Evolutionary conservation across 2,329 filamentous ascomycete genomes (phyloP).

Genomic region (Trichoderma sp.): DNA sequence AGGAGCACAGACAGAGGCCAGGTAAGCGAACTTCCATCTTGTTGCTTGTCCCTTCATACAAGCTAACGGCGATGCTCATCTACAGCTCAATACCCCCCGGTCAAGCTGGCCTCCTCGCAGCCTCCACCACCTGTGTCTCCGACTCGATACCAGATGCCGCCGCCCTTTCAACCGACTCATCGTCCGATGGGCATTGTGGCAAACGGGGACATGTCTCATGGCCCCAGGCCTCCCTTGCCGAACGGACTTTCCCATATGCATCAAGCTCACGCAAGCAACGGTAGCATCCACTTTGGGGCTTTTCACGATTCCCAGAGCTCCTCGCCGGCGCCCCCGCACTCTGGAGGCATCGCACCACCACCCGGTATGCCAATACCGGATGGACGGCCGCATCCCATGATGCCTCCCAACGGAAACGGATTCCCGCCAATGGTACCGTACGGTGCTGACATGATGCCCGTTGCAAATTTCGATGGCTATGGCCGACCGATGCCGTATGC

Average conservation of each 20-base stretch:
- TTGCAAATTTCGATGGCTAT: conserved; percentile 43
- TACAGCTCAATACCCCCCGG: conserved; percentile 18
- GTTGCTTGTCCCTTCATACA: not conserved
- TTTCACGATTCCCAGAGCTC: conserved; percentile 59
- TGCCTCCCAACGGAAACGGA: conserved; percentile 38
- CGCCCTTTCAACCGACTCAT: conserved; percentile 45
- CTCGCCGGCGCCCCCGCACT: conserved; percentile 57
- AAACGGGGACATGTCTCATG: conserved; percentile 41
- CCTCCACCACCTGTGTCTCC: conserved; percentile 41
- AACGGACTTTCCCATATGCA: conserved; percentile 46
- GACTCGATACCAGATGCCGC: conserved; percentile 48
- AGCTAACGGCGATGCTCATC: not conserved
- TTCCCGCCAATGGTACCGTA: conserved; percentile 46
- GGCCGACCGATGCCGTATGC: conserved; percentile 44
- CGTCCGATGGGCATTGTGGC: conserved; percentile 37
- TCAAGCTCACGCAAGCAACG: conserved; percentile 56
- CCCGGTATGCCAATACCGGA: conserved; percentile 47
- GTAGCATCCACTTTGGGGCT: conserved; percentile 59
- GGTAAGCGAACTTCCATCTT: conserved; percentile 30
- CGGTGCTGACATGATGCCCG: conserved; percentile 42
- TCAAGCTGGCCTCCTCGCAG: conserved; percentile 31
- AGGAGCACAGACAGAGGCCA: conserved; percentile 25
- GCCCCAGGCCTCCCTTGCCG: conserved; percentile 39
- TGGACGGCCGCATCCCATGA: conserved; percentile 42
- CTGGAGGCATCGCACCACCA: conserved; percentile 52